Base-by-base conservation (phyloP, 2,329 filamentous ascomycete genomes). In the Epichloe brachyelytri region DNA sequence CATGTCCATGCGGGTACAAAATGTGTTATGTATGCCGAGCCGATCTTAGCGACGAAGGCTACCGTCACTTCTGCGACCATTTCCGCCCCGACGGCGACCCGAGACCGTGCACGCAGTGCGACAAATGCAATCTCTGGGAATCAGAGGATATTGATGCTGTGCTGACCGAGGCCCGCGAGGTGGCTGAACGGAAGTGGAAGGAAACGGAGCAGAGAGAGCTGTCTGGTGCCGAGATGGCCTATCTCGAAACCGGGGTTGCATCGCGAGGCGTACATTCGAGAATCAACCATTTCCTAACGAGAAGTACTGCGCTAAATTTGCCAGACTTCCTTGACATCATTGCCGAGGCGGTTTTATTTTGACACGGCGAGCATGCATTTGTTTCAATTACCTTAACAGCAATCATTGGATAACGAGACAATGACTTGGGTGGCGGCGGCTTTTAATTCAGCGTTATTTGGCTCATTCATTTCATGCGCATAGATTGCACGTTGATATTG, bases 21-120 rank as follows among this genome's bases (percentile, higher is more conserved):
- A 97, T 97, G 91, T 98, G 93, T 66, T 98, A 98, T 63, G 81
- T 97, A 45, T 98, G 93, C 67, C 86, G 93, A 40, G 84, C 84
- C 58, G 83, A 88, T 60, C 80, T 85, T 45, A 71, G 74, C 51
- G 72, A 78, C 47, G 84, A 90, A 64, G 90, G 91, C 0, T 97
- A 98, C 66, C 77, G 82, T 39, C 93, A 98, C 67, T 98, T 96
- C 63, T 98, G 93, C 65, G 86, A 95, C 64, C 93, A 97, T 68
- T 97, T 97, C 65, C 79, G 93, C 8, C 84, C 87, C 10, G 78
- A 86, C 54, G 87, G 85, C 0, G 88, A 90, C 46, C 72, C 75
- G 19, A 77, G 79, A 14, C 73, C 75, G 14, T 98, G 93, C 65
- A 74, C 66, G 1, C 82, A 94, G 65, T 97, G 93, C 68, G 82